Base-by-base conservation (phyloP, 2,329 filamentous ascomycete genomes). In the Davidsoniella neocaledoniae region DNA sequence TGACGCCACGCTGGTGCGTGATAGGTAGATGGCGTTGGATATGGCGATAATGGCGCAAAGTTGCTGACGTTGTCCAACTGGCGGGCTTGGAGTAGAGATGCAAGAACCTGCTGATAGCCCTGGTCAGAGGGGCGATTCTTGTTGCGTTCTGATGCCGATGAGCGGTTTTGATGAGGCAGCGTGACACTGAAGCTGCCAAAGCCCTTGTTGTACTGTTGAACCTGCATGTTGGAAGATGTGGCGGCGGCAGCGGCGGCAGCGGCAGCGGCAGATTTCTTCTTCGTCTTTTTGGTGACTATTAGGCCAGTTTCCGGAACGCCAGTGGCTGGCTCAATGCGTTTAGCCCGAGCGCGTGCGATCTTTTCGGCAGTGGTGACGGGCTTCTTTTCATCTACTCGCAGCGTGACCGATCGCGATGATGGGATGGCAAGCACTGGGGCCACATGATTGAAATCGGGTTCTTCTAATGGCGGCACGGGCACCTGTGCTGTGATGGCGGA, bases 31-130 rank as follows among this genome's bases (percentile, higher is more conserved):
- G 49, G 49, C n/a, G 49, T 50, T 10, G 49, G 49, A 46, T 46
- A 50, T 23, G 21, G 43, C 8, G 29, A 33, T 12, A 33, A 33
- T 5, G 46, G 36, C 12, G 17, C n/a, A 19, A 26, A 21, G 41
- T 43, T 43, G 25, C 25, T 43, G 14, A 52, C 25, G 29, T 44
- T 48, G 37, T 52, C 50, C 1, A 52, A 36, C 23, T 52, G 23
- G 8, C 51, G 47, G 8, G 51, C 51, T 9, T 47, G 23, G 6
- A 53, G 43, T 21, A 53, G 40, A 41, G 12, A 50, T 23, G 40
- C 47, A 7, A 53, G 43, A 10, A 53, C 47, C 25, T 50, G 39
- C 19, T 53, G 51, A 42, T 53, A 50, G 19, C 21, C 47, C 29
- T 29, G 33, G 21, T 53, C 43, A 10, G 40, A 41, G 19, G 43